These are phyloP conservation scores for Coemansia sp. DNA, from an alignment of 192 early-diverging fungal species.

Conservation along the genomic window DNA sequence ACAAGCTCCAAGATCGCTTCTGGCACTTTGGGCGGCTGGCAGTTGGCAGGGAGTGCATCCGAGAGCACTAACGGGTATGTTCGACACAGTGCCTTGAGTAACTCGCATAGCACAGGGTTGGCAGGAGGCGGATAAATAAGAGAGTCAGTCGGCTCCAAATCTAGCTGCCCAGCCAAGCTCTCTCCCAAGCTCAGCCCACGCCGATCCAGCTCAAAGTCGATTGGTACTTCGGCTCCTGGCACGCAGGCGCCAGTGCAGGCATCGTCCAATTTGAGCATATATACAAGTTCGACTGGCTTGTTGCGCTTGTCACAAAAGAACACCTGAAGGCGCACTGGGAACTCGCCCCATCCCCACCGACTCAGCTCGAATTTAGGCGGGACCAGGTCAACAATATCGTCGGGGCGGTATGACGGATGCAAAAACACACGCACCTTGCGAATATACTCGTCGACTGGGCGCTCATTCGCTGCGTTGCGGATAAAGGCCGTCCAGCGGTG, in stretches of 20 bases:
- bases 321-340: constrained; percentile 81
- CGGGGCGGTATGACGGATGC: constrained; percentile 87
- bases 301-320: constrained; percentile 83
- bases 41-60: constrained; percentile 21
- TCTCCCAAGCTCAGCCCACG: constrained; percentile 21
- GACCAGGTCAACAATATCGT: constrained; percentile 83
- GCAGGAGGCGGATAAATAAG: constrained; percentile 1
- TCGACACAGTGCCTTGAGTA: constrained; percentile 25
- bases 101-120: constrained; percentile 7
- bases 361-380: constrained; percentile 83
- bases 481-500: constrained; percentile 95
- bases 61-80: constrained; percentile 30
- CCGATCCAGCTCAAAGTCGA: constrained; percentile 86
- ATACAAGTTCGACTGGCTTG: constrained; percentile 85
- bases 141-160: background rate
- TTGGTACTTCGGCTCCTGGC: constrained; percentile 71
- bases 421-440: constrained; percentile 83
- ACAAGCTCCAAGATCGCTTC: constrained; percentile 24
- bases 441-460: constrained; percentile 68
- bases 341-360: constrained; percentile 95
- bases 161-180: background rate
- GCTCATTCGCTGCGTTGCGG: constrained; percentile 58
- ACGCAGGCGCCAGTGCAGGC: constrained; percentile 68
- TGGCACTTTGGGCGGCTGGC: constrained; percentile 4
- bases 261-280: constrained; percentile 81